phyloP scores from a whole-genome alignment of 495 filamentous ascomycete genomes.

The Echria macrotheca region DNA sequence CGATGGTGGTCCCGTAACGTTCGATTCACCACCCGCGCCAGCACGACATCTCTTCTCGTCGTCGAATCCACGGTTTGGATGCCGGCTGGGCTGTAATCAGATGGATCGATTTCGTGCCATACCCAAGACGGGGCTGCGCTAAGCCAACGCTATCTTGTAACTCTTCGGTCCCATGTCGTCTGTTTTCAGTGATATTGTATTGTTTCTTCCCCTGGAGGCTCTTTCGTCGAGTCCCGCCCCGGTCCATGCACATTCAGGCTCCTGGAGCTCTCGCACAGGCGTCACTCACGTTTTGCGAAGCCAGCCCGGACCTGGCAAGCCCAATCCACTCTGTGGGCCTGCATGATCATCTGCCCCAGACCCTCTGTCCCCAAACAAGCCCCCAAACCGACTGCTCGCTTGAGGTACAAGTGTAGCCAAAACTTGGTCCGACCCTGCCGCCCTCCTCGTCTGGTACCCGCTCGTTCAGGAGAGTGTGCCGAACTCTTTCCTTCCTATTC shows the following conservation, averaged over 20 bases:
- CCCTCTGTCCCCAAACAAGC: slow-evolving; percentile 20
- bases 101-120: no score
- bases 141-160: neutral
- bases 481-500: no score
- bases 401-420: neutral
- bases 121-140: no score
- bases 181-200: neutral
- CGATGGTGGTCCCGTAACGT: slow-evolving; percentile 23
- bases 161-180: neutral
- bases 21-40: no score
- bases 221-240: neutral
- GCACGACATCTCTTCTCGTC: slow-evolving; percentile 6
- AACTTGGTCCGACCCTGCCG: no score
- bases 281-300: slow-evolving; percentile 23
- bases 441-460: no score
- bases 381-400: slow-evolving; percentile 11
- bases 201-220: slow-evolving; percentile 9
- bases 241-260: slow-evolving; percentile 8
- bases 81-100: no score
- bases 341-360: slow-evolving; percentile 31
- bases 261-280: slow-evolving; percentile 18
- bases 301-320: slow-evolving; percentile 23
- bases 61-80: no score
- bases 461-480: no score
- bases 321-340: slow-evolving; percentile 16